These are phyloP conservation scores for Aspergillus ruber DNA, from an alignment of 2,329 filamentous ascomycete genomes.

Conservation along the genomic window DNA sequence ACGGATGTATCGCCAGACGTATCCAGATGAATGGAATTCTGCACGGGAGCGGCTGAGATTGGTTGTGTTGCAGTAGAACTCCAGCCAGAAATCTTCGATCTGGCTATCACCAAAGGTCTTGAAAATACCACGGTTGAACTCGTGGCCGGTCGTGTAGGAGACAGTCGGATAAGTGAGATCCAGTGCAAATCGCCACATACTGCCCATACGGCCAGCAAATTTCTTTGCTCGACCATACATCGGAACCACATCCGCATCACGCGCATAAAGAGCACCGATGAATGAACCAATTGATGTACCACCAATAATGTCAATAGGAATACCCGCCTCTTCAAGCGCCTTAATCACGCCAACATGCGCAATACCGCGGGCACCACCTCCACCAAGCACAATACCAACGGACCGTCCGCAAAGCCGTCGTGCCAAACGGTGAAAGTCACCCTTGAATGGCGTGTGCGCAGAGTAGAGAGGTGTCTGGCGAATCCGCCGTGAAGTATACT, in stretches of 20 bases:
- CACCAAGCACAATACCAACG: conserved; percentile 86
- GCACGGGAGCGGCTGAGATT: conserved; percentile 92
- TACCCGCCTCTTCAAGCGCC: conserved; percentile 90
- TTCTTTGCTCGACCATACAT: conserved; percentile 97
- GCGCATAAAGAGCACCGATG: conserved; percentile 88
- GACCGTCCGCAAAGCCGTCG: conserved; percentile 87
- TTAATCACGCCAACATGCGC: conserved; percentile 90
- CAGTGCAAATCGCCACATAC: conserved; percentile 95
- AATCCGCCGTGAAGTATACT: conserved; percentile 92
- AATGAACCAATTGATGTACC: conserved; percentile 96
- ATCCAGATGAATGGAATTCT: conserved; percentile 92
- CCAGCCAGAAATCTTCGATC: conserved; percentile 98
- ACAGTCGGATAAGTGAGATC: conserved; percentile 94
- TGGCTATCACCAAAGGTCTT: conserved; percentile 96
- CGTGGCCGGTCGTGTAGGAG: conserved; percentile 95
- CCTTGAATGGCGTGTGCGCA: conserved; percentile 86
- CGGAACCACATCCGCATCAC: conserved; percentile 91
- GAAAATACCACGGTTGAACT: conserved; percentile 98
- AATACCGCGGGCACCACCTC: conserved; percentile 86
- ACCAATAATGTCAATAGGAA: conserved; percentile 90
- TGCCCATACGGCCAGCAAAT: conserved; percentile 96
- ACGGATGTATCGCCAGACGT: conserved; percentile 94
- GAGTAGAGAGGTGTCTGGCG: conserved; percentile 84
- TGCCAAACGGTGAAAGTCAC: conserved; percentile 90
- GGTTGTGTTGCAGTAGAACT: conserved; percentile 98